These are phyloP conservation scores for Xylaria hypoxylon DNA, from an alignment of 2,329 filamentous ascomycete species.

Conservation along the genomic window DNA sequence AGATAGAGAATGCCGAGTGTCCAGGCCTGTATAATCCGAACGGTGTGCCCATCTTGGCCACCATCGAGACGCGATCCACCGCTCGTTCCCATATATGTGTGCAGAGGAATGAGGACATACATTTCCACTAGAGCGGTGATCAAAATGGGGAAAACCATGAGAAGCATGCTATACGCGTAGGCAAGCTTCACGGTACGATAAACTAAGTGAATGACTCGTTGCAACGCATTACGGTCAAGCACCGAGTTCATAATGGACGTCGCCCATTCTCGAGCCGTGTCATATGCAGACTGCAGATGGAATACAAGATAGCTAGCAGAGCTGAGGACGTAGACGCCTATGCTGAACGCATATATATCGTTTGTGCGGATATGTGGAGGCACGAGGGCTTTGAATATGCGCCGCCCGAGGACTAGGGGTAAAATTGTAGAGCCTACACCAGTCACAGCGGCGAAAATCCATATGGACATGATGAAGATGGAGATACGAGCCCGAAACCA, in stretches of 20 bases:
- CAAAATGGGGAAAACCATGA: conserved; percentile 83
- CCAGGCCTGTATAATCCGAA: conserved; percentile 94
- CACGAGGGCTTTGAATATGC: conserved; percentile 78
- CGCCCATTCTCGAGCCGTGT: conserved; percentile 51
- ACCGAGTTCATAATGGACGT: conserved; percentile 44
- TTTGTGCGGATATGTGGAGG: conserved; percentile 81
- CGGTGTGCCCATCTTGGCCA: conserved; percentile 67
- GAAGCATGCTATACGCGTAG: conserved; percentile 81
- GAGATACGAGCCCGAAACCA: conserved; percentile 84
- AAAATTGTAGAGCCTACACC: conserved; percentile 88
- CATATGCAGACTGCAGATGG: conserved; percentile 59
- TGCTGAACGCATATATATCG: conserved; percentile 95
- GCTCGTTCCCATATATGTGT: conserved; percentile 72
- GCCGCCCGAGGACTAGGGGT: conserved; percentile 85
- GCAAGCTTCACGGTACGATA: conserved; percentile 61
- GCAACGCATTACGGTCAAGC: conserved; percentile 50
- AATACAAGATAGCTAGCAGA: conserved; percentile 71
- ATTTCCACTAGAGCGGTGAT: conserved; percentile 85
- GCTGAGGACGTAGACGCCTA: conserved; percentile 85
- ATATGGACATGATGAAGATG: conserved; percentile 88
- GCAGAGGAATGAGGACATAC: conserved; percentile 87
- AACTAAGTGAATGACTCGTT: conserved; percentile 47
- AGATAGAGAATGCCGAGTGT: conserved; percentile 91
- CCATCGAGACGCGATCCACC: conserved; percentile 48
- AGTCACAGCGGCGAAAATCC: conserved; percentile 90